phyloP scores from a whole-genome alignment of 2,329 filamentous ascomycete genomes.

The Pestalotiopsis sp. region DNA sequence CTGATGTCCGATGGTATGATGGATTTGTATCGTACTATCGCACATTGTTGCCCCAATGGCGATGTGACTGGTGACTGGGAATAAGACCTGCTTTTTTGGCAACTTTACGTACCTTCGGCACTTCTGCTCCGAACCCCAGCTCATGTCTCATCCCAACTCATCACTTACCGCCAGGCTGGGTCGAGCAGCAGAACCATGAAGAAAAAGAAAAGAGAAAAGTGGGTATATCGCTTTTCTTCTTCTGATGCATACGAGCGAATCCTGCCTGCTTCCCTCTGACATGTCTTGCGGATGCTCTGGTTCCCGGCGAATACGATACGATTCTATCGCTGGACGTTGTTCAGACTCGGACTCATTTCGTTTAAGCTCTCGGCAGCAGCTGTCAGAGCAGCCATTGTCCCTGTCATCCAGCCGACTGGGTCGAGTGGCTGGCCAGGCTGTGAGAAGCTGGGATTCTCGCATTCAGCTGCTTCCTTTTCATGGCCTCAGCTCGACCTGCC shows the following conservation, averaged over 20 bases:
- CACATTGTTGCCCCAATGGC: not conserved
- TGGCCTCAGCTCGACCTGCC: not conserved
- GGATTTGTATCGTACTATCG: not conserved
- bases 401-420: not conserved
- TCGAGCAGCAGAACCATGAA: not conserved
- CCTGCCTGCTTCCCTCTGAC: not conserved
- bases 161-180: not conserved
- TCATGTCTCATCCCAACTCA: not conserved
- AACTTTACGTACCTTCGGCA: not conserved
- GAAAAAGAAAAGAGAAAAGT: not conserved
- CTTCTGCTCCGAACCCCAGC: not conserved
- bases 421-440: not conserved
- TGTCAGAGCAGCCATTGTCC: not conserved
- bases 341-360: not conserved
- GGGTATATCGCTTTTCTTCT: not conserved
- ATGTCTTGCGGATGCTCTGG: too few relatives aligned
- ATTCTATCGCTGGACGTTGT: too few relatives aligned
- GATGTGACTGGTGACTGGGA: not conserved
- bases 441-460: not conserved
- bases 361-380: slow-evolving; percentile 5
- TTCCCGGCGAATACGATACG: too few relatives aligned
- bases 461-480: not conserved
- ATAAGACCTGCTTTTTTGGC: not conserved
- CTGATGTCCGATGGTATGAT: not conserved
- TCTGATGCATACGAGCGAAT: not conserved